Percentiles rank a stretch among this genome's conserved stretches.
Conservation (phyloP, 768 basidiomycete genomes). For the Tricholoma hemisulphureum region DNA sequence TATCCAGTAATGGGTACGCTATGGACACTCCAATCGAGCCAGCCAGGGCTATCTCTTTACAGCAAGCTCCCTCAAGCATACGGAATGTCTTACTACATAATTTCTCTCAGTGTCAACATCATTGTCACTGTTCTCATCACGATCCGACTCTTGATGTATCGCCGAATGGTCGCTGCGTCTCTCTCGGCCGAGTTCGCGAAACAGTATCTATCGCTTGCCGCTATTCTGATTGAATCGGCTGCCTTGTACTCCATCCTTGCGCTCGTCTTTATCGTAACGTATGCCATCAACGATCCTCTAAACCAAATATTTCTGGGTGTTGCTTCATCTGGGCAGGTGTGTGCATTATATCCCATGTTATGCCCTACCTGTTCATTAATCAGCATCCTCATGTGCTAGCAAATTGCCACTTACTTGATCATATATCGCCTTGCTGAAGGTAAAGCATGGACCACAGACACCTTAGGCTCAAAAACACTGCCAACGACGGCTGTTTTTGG, state of each 20-base stretch:
- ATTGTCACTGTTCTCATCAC: constrained; percentile 40
- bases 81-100: constrained; percentile 38
- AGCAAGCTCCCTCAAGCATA: constrained; percentile 33
- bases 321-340: constrained; percentile 36
- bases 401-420: constrained; percentile 41
- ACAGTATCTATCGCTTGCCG: constrained; percentile 36
- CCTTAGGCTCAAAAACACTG: constrained; percentile 17
- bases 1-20: constrained; percentile 39
- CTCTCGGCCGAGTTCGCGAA: constrained; percentile 34
- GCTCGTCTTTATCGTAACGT: constrained; percentile 40
- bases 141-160: constrained; percentile 32
- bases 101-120: constrained; percentile 42
- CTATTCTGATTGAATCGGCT: constrained; percentile 44
- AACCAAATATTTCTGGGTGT: constrained; percentile 39
- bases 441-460: constrained; percentile 39
- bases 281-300: constrained; percentile 38
- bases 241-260: constrained; percentile 43
- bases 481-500: constrained; percentile 16
- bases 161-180: constrained; percentile 24
- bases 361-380: background rate
- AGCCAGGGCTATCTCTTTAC: constrained; percentile 41
- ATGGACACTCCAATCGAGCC: constrained; percentile 43
- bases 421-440: constrained; percentile 48
- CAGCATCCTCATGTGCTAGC: background rate
- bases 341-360: background rate